phyloP scores from a whole-genome alignment of 176 grass and related monocot genomes.

The Aegilops longissima region DNA sequence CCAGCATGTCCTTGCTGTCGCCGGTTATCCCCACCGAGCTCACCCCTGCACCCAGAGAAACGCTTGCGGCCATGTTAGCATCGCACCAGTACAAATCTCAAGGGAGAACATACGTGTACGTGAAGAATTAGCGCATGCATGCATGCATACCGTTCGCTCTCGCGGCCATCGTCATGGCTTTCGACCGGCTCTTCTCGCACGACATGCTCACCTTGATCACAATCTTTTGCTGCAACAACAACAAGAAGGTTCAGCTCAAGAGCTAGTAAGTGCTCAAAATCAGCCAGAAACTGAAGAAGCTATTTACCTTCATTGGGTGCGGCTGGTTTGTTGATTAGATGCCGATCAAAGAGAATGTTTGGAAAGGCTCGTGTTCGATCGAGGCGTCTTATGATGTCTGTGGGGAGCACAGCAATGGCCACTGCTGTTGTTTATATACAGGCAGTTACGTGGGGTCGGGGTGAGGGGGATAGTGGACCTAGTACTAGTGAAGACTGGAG shows the following conservation, averaged over 20 bases:
- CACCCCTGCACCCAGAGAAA: slow-evolving; percentile 12
- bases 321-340: background rate
- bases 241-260: background rate
- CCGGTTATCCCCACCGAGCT: slow-evolving; percentile 42
- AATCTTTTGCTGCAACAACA: slow-evolving; percentile 51
- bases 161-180: slow-evolving; percentile 36
- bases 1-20: slow-evolving; percentile 50
- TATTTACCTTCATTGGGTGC: slow-evolving; percentile 31
- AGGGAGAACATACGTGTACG: background rate
- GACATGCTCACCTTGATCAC: slow-evolving; percentile 49
- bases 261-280: background rate
- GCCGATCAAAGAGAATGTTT: background rate
- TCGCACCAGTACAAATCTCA: background rate
- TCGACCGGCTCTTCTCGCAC: slow-evolving; percentile 32
- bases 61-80: background rate
- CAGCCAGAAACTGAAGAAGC: background rate
- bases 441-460: background rate
- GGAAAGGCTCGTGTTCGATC: background rate
- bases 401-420: background rate
- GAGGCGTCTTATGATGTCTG: background rate
- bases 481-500: background rate
- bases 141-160: background rate
- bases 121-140: background rate
- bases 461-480: background rate
- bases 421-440: background rate